A percentile compares a stretch with the other conserved stretches of the same genome.
These are phyloP conservation scores for Paramecium sonneborni DNA, from an alignment of 73 alveolate genomes.

Conservation along the genomic window DNA sequence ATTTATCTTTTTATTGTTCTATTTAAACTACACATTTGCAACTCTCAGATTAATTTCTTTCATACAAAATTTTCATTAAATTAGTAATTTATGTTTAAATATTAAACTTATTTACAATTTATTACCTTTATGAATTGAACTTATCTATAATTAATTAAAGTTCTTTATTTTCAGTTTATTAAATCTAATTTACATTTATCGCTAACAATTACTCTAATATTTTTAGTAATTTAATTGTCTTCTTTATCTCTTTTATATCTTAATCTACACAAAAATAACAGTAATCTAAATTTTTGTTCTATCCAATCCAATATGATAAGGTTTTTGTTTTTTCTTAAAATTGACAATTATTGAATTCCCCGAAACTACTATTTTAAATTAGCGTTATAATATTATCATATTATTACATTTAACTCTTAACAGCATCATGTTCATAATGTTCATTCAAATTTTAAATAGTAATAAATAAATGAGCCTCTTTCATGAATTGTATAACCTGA, in stretches of 20 bases:
- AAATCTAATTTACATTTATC: not conserved
- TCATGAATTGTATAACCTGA: not conserved
- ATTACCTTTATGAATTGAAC: too few relatives aligned
- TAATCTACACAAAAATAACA: not conserved
- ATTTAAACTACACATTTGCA: too few relatives aligned
- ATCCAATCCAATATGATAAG: not conserved
- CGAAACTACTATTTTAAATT: not conserved
- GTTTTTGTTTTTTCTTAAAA: not conserved
- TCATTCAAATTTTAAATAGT: not conserved
- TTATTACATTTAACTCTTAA: not conserved
- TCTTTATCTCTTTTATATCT: not conserved
- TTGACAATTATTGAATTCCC: not conserved
- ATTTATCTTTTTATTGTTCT: too few relatives aligned
- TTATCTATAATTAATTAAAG: too few relatives aligned
- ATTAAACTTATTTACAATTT: too few relatives aligned
- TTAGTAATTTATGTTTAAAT: too few relatives aligned
- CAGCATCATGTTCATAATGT: not conserved
- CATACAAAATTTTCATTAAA: too few relatives aligned
- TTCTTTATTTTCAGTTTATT: not conserved
- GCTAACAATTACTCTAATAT: not conserved
- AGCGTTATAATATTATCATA: not conserved
- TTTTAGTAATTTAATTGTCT: not conserved
- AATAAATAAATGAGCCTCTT: not conserved
- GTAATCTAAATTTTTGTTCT: not conserved
- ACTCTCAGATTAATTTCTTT: too few relatives aligned